Conservation (phyloP, 345 rosid genomes). For the Mercurialis annua region DNA sequence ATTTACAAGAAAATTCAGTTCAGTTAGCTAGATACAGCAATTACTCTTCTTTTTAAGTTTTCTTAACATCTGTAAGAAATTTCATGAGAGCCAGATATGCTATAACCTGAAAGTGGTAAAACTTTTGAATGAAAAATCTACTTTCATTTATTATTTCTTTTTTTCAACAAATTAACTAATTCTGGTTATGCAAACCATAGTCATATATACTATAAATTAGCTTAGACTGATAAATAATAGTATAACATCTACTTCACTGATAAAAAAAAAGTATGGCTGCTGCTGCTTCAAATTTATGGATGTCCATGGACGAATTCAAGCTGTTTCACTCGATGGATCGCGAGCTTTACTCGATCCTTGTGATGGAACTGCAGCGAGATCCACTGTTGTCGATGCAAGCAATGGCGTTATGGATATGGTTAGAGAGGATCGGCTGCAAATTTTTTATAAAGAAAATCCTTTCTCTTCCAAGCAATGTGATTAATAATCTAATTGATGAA, state of each 20-base stretch:
- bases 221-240: background rate
- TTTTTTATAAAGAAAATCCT: conserved; percentile 29
- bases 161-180: conserved; percentile 20
- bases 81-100: conserved; percentile 5
- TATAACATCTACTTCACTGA: background rate
- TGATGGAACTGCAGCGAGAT: conserved; percentile 37
- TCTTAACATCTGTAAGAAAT: conserved; percentile 13
- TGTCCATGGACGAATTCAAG: conserved; percentile 31
- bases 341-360: conserved; percentile 35
- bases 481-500: conserved; percentile 46
- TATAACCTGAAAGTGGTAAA: conserved; percentile 12
- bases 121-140: conserved; percentile 5
- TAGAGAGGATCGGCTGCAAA: conserved; percentile 37
- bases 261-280: conserved; percentile 11
- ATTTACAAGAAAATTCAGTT: conserved; percentile 1
- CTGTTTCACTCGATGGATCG: conserved; percentile 51
- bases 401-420: conserved; percentile 51
- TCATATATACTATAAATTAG: conserved; percentile 17
- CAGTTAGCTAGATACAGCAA: background rate
- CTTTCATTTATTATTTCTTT: background rate
- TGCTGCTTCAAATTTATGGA: conserved; percentile 1
- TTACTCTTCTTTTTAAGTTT: background rate
- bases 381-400: conserved; percentile 41
- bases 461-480: conserved; percentile 29
- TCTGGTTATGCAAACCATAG: conserved; percentile 3